Evolutionary conservation across 352 stramenopile species (phyloP).

Genomic region (Phytophthora palmivora): DNA sequence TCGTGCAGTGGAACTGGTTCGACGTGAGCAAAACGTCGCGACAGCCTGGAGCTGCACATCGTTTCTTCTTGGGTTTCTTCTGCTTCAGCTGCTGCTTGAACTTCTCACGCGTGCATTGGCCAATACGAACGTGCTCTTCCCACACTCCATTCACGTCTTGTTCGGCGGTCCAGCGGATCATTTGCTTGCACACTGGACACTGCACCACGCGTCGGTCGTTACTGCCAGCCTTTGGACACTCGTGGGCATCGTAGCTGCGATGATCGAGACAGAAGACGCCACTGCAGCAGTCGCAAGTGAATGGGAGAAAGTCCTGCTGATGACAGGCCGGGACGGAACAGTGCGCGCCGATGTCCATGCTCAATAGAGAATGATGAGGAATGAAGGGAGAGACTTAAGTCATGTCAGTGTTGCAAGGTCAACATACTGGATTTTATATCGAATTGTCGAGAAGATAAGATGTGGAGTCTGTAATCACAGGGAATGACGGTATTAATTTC

Average conservation of each 20-base stretch:
- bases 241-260: conserved; percentile 79
- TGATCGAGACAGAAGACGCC: conserved; percentile 88
- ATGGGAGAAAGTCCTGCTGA: conserved; percentile 88
- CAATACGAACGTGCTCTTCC: conserved; percentile 70
- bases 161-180: conserved; percentile 74
- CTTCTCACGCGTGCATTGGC: conserved; percentile 53
- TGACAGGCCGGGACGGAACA: conserved; percentile 70
- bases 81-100: conserved; percentile 29
- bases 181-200: conserved; percentile 71
- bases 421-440: conserved; percentile 10
- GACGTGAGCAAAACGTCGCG: conserved; percentile 68
- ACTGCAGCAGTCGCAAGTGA: conserved; percentile 85
- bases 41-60: conserved; percentile 64
- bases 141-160: conserved; percentile 82
- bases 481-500: conserved; percentile 15
- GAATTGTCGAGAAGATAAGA: conserved; percentile 21
- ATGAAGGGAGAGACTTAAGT: conserved; percentile 20
- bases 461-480: conserved; percentile 20
- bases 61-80: conserved; percentile 81
- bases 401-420: conserved; percentile 1
- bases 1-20: conserved; percentile 77
- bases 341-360: conserved; percentile 79
- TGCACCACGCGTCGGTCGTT: conserved; percentile 75
- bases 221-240: conserved; percentile 67
- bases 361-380: conserved; percentile 1